These are phyloP conservation scores for Aspergillus udagawae DNA, from an alignment of 2,329 filamentous ascomycete species.

Conservation along the genomic window DNA sequence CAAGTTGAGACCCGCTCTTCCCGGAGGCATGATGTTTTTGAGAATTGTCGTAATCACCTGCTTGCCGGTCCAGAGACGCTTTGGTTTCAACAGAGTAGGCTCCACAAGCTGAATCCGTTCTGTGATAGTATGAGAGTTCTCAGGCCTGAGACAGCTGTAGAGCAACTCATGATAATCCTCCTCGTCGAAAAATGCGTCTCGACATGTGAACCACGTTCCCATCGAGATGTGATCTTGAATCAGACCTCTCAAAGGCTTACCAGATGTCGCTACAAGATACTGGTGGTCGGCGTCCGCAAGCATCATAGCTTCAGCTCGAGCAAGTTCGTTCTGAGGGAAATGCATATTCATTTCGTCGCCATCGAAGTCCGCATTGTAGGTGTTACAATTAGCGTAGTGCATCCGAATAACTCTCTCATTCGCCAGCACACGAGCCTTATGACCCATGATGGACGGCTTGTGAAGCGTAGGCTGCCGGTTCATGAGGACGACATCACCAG, in stretches of 20 bases:
- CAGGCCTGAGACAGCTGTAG: slow-evolving; percentile 83
- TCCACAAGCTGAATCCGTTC: slow-evolving; percentile 77
- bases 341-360: slow-evolving; percentile 99
- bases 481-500: slow-evolving; percentile 97
- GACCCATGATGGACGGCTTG: slow-evolving; percentile 98
- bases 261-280: slow-evolving; percentile 88
- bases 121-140: slow-evolving; percentile 80
- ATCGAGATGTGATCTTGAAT: slow-evolving; percentile 99
- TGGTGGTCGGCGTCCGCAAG: slow-evolving; percentile 97
- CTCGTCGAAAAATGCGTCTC: slow-evolving; percentile 84
- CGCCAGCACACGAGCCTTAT: slow-evolving; percentile 83
- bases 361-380: slow-evolving; percentile 98
- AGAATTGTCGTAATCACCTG: slow-evolving; percentile 90
- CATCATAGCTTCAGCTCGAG: slow-evolving; percentile 84
- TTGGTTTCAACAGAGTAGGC: slow-evolving; percentile 78
- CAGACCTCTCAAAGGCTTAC: slow-evolving; percentile 87
- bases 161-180: slow-evolving; percentile 92
- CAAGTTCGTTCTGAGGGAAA: slow-evolving; percentile 95
- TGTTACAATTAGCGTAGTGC: slow-evolving; percentile 99
- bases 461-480: slow-evolving; percentile 97
- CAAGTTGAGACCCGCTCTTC: slow-evolving; percentile 74
- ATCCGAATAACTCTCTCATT: slow-evolving; percentile 97
- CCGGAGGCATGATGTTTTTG: slow-evolving; percentile 79
- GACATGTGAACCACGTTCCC: slow-evolving; percentile 82
- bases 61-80: slow-evolving; percentile 87